Conservation (phyloP, 2,329 filamentous ascomycete genomes). For the Aspergillus sp. region DNA sequence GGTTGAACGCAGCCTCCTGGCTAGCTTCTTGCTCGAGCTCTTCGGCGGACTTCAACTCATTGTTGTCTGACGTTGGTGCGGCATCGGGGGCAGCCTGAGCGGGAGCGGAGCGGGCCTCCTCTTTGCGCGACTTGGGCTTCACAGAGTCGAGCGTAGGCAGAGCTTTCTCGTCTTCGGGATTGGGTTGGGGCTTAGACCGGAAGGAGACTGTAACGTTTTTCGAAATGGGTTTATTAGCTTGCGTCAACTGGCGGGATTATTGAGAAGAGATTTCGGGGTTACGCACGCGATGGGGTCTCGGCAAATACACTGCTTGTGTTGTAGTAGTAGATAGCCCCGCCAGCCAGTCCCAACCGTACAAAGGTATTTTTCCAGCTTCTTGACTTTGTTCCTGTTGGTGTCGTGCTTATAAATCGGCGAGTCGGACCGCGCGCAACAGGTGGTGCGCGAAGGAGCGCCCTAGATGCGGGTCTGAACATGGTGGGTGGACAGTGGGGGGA, state of each 20-base stretch:
- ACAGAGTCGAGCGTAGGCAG: slow-evolving; percentile 67
- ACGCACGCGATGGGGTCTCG: slow-evolving; percentile 74
- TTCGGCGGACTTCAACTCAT: slow-evolving; percentile 44
- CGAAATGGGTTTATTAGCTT: slow-evolving; percentile 3
- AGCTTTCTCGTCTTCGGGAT: slow-evolving; percentile 46
- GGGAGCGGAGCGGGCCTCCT: slow-evolving; percentile 24
- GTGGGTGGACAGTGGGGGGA: slow-evolving; percentile 10
- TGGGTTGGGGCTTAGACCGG: slow-evolving; percentile 26
- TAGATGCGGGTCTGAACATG: slow-evolving; percentile 56
- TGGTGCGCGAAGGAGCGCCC: slow-evolving; percentile 44
- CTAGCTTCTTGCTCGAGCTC: slow-evolving; percentile 76
- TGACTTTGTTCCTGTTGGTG: slow-evolving; percentile 60
- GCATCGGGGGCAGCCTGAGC: neutral
- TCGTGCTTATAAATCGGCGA: slow-evolving; percentile 58
- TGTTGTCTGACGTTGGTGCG: slow-evolving; percentile 13
- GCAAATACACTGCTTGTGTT: slow-evolving; percentile 87
- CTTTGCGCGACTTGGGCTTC: slow-evolving; percentile 53
- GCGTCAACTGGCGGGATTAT: slow-evolving; percentile 9
- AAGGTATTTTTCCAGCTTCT: slow-evolving; percentile 79
- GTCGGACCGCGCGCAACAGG: slow-evolving; percentile 30
- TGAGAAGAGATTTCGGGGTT: slow-evolving; percentile 8
- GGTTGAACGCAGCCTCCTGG: slow-evolving; percentile 92
- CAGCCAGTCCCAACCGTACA: slow-evolving; percentile 72
- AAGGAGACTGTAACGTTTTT: slow-evolving; percentile 32
- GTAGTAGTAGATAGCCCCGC: slow-evolving; percentile 84